phyloP scores from a whole-genome alignment of 371 early-diverging fungal species.

The Dinochytrium kinnereticum region DNA sequence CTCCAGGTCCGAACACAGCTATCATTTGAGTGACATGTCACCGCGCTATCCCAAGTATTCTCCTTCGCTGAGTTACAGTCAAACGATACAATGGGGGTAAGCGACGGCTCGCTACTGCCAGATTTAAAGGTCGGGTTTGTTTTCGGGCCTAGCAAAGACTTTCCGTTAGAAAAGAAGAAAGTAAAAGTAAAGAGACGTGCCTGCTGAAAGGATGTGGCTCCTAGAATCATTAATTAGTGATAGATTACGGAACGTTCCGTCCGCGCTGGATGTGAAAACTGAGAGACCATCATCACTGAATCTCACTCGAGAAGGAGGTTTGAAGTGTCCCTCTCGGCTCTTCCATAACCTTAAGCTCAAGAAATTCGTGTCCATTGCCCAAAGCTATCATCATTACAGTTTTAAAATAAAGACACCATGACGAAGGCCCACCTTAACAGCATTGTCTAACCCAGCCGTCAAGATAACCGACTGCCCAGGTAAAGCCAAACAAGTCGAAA shows the following conservation, averaged over 20 bases:
- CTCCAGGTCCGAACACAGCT: slow-evolving; percentile 3
- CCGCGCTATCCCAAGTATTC: not conserved
- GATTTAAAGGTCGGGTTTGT: no score
- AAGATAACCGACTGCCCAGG: slow-evolving; percentile 83
- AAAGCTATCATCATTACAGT: slow-evolving; percentile 61
- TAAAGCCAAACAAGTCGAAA: slow-evolving; percentile 80
- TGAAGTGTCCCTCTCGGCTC: slow-evolving; percentile 83
- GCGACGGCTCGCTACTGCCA: not conserved
- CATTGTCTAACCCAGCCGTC: slow-evolving; percentile 88
- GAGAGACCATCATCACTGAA: slow-evolving; percentile 76
- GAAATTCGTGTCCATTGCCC: slow-evolving; percentile 91
- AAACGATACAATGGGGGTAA: not conserved
- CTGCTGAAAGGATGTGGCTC: slow-evolving; percentile 84
- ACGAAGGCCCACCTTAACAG: slow-evolving; percentile 90
- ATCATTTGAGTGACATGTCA: slow-evolving; percentile 3
- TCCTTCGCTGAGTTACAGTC: not conserved
- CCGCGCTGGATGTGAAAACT: slow-evolving; percentile 82
- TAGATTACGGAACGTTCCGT: slow-evolving; percentile 80
- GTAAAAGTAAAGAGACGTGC: no score
- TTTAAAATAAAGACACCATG: not conserved
- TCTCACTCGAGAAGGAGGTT: slow-evolving; percentile 79
- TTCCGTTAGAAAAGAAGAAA: no score
- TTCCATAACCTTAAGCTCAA: slow-evolving; percentile 79
- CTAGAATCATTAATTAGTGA: slow-evolving; percentile 85
- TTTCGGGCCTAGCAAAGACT: no score